These are phyloP conservation scores for Brassica balearica DNA, from an alignment of 441 rosid species.

Conservation along the genomic window DNA sequence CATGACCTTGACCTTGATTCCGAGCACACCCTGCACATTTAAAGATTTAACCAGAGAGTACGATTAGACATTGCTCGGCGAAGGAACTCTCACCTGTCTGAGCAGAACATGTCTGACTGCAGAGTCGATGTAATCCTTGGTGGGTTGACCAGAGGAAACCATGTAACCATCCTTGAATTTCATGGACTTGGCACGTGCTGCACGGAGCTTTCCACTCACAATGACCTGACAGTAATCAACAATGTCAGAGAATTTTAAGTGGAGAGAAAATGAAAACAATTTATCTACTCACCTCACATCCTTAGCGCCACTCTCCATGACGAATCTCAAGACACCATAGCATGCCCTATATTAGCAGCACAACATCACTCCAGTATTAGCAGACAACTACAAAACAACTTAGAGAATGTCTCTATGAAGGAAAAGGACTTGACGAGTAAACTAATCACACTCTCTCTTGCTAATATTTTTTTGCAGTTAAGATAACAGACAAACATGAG, in stretches of 20 bases:
- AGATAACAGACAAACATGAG: not conserved
- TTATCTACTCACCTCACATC: constrained; percentile 56
- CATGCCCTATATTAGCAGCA: constrained; percentile 51
- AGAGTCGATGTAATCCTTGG: constrained; percentile 65
- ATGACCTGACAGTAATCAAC: constrained; percentile 50
- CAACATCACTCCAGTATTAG: not conserved
- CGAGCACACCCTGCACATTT: constrained; percentile 53
- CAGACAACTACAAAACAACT: not conserved
- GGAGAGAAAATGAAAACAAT: not conserved
- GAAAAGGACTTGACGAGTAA: not conserved
- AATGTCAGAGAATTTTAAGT: not conserved
- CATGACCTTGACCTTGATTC: constrained; percentile 70
- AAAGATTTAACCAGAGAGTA: not conserved
- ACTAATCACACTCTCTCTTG: not conserved
- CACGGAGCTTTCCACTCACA: constrained; percentile 63
- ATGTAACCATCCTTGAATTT: constrained; percentile 76
- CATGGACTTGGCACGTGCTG: constrained; percentile 66
- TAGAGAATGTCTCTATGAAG: not conserved
- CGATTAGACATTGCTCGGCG: not conserved
- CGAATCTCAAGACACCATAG: constrained; percentile 69
- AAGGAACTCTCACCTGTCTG: constrained; percentile 48
- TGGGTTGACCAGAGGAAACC: constrained; percentile 74
- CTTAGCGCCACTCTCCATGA: constrained; percentile 79
- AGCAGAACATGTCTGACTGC: constrained; percentile 62
- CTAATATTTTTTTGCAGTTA: not conserved